These are phyloP conservation scores for Pythium aphanidermatum DNA, from an alignment of 352 stramenopile genomes.

Conservation along the genomic window DNA sequence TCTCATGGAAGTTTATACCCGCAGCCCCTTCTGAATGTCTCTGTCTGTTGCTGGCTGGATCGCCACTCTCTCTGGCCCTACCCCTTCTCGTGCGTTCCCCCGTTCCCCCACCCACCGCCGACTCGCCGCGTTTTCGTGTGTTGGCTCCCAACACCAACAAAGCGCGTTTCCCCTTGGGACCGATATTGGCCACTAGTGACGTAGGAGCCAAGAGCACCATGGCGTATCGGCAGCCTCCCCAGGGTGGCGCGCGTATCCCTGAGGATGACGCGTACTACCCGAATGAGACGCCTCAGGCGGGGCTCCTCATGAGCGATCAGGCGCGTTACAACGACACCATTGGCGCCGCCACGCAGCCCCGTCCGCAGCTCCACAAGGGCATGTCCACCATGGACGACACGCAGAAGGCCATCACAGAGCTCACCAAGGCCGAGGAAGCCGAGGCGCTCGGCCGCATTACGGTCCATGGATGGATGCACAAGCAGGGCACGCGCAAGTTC, in stretches of 20 bases:
- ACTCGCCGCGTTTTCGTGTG: no score
- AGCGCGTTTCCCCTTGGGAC: no score
- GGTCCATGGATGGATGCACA: slow-evolving; percentile 83
- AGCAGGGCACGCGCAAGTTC: slow-evolving; percentile 76
- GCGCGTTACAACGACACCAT: slow-evolving; percentile 12
- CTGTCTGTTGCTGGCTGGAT: no score
- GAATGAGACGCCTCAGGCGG: slow-evolving; percentile 12
- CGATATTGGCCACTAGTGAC: no score
- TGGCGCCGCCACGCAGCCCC: slow-evolving; percentile 18
- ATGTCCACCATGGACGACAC: slow-evolving; percentile 17
- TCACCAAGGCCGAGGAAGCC: slow-evolving; percentile 49
- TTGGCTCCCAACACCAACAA: no score
- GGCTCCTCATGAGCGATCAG: neutral
- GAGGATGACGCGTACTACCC: slow-evolving; percentile 21
- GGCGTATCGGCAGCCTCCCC: slow-evolving; percentile 2
- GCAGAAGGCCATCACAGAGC: slow-evolving; percentile 58
- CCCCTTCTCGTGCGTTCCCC: no score
- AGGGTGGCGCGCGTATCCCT: slow-evolving; percentile 6
- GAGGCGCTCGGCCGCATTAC: slow-evolving; percentile 56
- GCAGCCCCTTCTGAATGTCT: no score
- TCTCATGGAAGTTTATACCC: no score
- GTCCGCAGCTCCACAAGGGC: slow-evolving; percentile 3
- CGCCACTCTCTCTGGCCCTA: no score
- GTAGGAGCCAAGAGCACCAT: no score
- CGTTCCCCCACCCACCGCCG: no score